Evolutionary conservation across 495 filamentous ascomycete genomes (phyloP).

Genomic region (Neurospora tetrasperma): DNA sequence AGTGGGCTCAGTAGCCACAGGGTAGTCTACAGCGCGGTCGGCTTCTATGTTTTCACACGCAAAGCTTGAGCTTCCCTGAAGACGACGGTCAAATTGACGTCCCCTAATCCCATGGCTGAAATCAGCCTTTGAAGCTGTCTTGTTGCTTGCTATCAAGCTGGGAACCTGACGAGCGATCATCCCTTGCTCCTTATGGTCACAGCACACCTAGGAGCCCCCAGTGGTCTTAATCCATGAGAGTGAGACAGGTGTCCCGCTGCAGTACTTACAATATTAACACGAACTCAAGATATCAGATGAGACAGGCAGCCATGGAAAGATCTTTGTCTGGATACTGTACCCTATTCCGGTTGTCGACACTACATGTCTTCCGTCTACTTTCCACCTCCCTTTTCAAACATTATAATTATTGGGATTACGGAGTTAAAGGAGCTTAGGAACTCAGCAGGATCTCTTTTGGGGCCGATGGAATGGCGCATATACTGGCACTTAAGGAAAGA

Average conservation of each 20-base stretch:
- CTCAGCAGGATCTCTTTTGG: not conserved
- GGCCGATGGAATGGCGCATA: not conserved
- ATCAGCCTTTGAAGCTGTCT: not conserved
- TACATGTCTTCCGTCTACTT: not conserved
- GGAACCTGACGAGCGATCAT: not conserved
- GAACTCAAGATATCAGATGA: not conserved
- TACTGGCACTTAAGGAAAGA: not conserved
- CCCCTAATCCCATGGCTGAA: not conserved
- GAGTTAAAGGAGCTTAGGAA: not conserved
- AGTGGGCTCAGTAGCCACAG: slow-evolving; percentile 33
- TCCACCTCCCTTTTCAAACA: not conserved
- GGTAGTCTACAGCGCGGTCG: not conserved
- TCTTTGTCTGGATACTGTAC: not conserved
- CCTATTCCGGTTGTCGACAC: not conserved
- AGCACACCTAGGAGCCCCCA: not conserved
- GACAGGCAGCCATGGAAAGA: not conserved
- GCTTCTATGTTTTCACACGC: not conserved
- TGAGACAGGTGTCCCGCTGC: not conserved
- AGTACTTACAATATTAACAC: not conserved
- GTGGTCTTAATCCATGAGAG: not conserved
- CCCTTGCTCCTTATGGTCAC: not conserved
- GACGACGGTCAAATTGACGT: not conserved
- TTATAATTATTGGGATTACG: not conserved
- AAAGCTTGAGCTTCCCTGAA: not conserved
- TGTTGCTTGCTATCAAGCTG: not conserved